A percentile compares a stretch with the other conserved stretches of the same genome.
Evolutionary conservation across 192 early-diverging fungal genomes (phyloP).

Genomic region (Allomyces arbusculus): DNA sequence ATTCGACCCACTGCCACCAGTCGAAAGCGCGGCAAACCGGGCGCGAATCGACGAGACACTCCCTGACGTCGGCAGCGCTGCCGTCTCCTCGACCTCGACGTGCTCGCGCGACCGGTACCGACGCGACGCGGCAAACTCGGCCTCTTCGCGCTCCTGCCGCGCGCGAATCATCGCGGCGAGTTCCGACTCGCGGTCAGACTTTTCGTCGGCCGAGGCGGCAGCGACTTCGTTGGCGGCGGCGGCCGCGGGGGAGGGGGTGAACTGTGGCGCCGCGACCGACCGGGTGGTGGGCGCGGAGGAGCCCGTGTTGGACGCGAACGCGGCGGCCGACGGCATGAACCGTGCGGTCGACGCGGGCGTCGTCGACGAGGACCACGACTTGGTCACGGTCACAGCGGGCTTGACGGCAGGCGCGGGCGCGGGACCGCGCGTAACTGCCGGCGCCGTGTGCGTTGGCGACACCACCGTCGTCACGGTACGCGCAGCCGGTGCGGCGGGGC

Average conservation of each 20-base stretch:
- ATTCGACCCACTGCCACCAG: neutral
- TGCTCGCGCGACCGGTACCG: neutral
- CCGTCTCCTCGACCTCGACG: neutral
- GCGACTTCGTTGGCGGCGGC: neutral
- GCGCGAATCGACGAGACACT: neutral
- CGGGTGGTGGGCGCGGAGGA: neutral
- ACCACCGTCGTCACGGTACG: neutral
- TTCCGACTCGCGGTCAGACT: neutral
- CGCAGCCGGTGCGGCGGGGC: neutral
- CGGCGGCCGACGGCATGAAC: neutral
- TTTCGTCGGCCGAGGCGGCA: neutral
- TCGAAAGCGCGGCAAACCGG: neutral
- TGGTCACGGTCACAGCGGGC: neutral
- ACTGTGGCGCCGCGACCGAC: neutral
- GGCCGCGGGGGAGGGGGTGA: neutral
- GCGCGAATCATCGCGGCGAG: neutral
- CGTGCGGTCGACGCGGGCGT: neutral
- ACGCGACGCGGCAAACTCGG: neutral
- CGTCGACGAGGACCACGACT: neutral
- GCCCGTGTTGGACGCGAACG: neutral
- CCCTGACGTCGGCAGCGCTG: neutral
- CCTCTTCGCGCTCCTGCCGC: neutral
- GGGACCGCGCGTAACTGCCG: no score
- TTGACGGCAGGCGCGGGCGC: no score
- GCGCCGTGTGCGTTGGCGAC: no score